These are phyloP conservation scores for Globisporangium cystogenes DNA, from an alignment of 352 stramenopile genomes.

Conservation along the genomic window DNA sequence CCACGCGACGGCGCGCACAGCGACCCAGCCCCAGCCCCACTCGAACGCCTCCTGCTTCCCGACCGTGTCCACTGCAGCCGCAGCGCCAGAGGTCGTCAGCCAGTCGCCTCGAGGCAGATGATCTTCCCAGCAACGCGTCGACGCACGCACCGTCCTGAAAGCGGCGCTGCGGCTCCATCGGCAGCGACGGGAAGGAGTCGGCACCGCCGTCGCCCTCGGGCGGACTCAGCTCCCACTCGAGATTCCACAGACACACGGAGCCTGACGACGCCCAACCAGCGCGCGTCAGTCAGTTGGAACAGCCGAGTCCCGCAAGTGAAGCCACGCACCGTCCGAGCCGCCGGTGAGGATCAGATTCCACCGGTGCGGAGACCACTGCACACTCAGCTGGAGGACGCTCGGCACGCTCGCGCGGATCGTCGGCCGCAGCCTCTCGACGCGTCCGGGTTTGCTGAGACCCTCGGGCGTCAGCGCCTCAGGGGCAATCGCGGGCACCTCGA, in stretches of 20 bases:
- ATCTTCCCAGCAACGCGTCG: background rate
- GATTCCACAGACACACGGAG: conserved; percentile 74
- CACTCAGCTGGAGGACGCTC: conserved; percentile 50
- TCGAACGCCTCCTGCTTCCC: conserved; percentile 81
- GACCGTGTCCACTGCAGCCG: conserved; percentile 58
- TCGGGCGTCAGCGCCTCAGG: conserved; percentile 26
- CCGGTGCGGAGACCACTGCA: conserved; percentile 70
- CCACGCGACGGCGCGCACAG: conserved; percentile 71
- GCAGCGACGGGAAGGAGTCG: conserved; percentile 9
- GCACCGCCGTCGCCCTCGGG: background rate
- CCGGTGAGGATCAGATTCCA: conserved; percentile 76
- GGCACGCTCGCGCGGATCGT: conserved; percentile 39
- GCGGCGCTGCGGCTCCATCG: conserved; percentile 62
- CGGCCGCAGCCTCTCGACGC: conserved; percentile 44
- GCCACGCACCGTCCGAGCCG: conserved; percentile 56
- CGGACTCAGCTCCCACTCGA: conserved; percentile 26
- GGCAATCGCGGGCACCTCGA: conserved; percentile 45
- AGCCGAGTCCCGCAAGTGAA: background rate
- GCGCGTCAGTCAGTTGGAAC: background rate
- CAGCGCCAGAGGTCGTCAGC: background rate
- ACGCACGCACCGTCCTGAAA: conserved; percentile 72
- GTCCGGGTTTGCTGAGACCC: conserved; percentile 1
- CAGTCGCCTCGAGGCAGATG: background rate
- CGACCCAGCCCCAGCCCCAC: conserved; percentile 80
- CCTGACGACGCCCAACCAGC: conserved; percentile 27